Conservation (phyloP, 106 monocot genomes). For the Allium fistulosum region DNA sequence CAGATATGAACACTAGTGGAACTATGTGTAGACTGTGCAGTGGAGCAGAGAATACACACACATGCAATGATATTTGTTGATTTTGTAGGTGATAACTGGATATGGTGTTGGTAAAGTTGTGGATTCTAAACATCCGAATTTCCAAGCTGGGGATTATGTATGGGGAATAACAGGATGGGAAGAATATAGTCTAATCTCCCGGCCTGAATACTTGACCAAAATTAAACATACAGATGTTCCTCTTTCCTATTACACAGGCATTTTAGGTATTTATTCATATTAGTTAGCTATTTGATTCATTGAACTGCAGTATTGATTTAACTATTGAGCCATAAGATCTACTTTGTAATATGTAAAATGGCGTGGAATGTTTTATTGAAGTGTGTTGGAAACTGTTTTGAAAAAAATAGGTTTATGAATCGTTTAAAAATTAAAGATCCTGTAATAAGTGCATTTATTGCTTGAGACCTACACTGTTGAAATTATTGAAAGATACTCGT, state of each 20-base stretch:
- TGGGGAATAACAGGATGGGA: slow-evolving; percentile 54
- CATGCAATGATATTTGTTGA: neutral
- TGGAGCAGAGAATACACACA: too few relatives aligned
- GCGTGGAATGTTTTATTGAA: too few relatives aligned
- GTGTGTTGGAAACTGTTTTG: too few relatives aligned
- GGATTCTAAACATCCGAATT: slow-evolving; percentile 46
- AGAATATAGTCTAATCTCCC: slow-evolving; percentile 38
- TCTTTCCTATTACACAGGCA: slow-evolving; percentile 52
- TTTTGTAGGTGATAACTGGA: slow-evolving; percentile 38
- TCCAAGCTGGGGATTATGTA: slow-evolving; percentile 49
- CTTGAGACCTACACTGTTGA: too few relatives aligned
- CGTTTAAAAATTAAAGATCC: too few relatives aligned
- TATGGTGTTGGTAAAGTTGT: slow-evolving; percentile 53
- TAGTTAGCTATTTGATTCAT: neutral
- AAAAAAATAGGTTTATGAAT: too few relatives aligned
- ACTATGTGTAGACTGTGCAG: too few relatives aligned
- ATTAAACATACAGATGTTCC: slow-evolving; percentile 55
- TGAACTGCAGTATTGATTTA: neutral
- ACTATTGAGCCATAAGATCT: neutral
- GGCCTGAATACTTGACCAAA: slow-evolving; percentile 20
- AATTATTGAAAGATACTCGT: too few relatives aligned
- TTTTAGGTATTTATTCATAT: slow-evolving; percentile 27
- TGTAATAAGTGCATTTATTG: too few relatives aligned
- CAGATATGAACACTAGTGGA: too few relatives aligned
- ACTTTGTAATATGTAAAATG: too few relatives aligned